These are phyloP conservation scores for Rubia peregrina DNA, from an alignment of 305 asterid genomes.

Conservation along the genomic window DNA sequence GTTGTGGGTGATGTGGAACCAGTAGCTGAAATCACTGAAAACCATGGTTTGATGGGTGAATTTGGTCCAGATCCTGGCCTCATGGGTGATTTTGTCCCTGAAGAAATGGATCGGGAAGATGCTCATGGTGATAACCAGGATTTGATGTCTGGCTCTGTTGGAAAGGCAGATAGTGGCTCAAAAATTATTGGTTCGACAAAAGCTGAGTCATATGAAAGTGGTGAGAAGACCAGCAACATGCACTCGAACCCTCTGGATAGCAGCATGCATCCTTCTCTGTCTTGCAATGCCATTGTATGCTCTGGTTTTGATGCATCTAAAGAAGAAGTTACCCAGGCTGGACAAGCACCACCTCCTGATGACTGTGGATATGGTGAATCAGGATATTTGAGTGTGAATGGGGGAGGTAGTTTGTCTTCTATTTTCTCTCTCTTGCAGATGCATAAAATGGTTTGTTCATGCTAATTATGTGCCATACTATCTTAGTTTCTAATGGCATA, in stretches of 20 bases:
- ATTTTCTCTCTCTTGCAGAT: neutral
- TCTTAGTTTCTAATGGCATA: neutral
- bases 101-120: conserved; percentile 83
- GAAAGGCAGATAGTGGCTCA: conserved; percentile 95
- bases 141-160: conserved; percentile 70
- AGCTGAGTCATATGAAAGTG: conserved; percentile 97
- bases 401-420: conserved; percentile 39
- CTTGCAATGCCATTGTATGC: conserved; percentile 88
- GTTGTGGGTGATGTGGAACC: conserved; percentile 85
- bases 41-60: conserved; percentile 84
- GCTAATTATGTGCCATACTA: neutral
- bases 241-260: conserved; percentile 47
- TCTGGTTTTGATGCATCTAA: conserved; percentile 85
- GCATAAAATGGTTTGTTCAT: neutral
- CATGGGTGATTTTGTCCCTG: conserved; percentile 98
- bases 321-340: conserved; percentile 87
- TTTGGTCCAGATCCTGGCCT: conserved; percentile 90
- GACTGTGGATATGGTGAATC: conserved; percentile 82
- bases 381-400: conserved; percentile 56
- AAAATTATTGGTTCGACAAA: conserved; percentile 84
- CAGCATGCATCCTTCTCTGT: conserved; percentile 86
- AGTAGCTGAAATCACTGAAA: conserved; percentile 83
- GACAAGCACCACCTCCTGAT: conserved; percentile 57
- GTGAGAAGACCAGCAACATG: conserved; percentile 75
- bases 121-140: conserved; percentile 94